Percentiles rank a stretch among this genome's conserved stretches.
Conservation (phyloP, 768 basidiomycete genomes). For the Rubroboletus pulcherrimus region DNA sequence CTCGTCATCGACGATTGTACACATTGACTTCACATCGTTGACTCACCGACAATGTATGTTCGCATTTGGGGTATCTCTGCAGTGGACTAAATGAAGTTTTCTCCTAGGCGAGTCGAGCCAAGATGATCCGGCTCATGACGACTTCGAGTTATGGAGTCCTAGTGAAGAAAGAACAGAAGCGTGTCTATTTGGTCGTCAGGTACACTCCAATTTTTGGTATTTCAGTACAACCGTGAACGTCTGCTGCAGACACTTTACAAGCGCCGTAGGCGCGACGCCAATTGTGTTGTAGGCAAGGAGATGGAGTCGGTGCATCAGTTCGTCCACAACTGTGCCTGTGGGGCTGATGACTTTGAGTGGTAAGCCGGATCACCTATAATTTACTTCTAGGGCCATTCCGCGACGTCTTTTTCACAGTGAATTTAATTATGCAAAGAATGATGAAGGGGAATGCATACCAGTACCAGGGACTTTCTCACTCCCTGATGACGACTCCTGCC, state of each 20-base stretch:
- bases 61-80: neutral
- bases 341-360: slow-evolving; percentile 89
- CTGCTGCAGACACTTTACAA: slow-evolving; percentile 76
- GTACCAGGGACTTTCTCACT: slow-evolving; percentile 65
- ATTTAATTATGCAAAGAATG: slow-evolving; percentile 82
- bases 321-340: slow-evolving; percentile 72
- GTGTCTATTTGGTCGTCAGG: slow-evolving; percentile 92
- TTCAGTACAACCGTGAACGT: neutral
- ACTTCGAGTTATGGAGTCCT: slow-evolving; percentile 97
- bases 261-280: slow-evolving; percentile 71
- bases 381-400: neutral
- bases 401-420: slow-evolving; percentile 50
- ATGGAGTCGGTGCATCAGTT: slow-evolving; percentile 50
- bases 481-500: slow-evolving; percentile 59
- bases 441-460: slow-evolving; percentile 70
- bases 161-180: slow-evolving; percentile 82
- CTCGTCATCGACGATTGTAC: slow-evolving; percentile 52
- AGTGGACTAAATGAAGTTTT: neutral
- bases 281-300: slow-evolving; percentile 81
- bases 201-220: slow-evolving; percentile 26
- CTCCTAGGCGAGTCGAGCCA: slow-evolving; percentile 59
- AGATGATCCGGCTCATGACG: slow-evolving; percentile 76
- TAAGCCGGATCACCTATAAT: slow-evolving; percentile 33
- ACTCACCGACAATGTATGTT: slow-evolving; percentile 71
- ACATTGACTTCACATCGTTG: slow-evolving; percentile 84